Base-by-base conservation (phyloP, 805 yeast genomes). In the Cyberlindnera subsufficiens region DNA sequence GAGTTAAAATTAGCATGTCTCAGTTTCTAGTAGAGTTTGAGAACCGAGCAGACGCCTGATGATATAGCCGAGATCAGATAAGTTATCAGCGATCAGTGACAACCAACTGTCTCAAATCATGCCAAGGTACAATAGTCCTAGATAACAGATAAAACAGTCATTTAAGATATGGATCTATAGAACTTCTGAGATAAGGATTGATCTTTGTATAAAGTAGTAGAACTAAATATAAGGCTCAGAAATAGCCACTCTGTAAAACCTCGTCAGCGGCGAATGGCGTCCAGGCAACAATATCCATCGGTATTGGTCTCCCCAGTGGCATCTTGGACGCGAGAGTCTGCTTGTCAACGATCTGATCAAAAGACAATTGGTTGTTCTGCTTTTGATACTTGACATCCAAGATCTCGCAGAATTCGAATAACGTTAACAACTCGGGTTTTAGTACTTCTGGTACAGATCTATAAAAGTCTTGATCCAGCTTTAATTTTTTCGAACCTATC, bases 311-410 rank as follows among this genome's bases (percentile, higher is more conserved):
- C n/a, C 56, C 60, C n/a, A 51, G 20, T 4, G 62, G 60, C 17
- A 50, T 37, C n/a, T 44, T 32, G 22, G 42, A 47, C 16, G 42
- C 40, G 9, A 51, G 37, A 11, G 49, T 43, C 3, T 47, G 47
- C 6, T 32, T 15, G 2, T 32, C 17, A 0, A 44, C 39, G 6
- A 55, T 35, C 13, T 30, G 37, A 16, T 56, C 61, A 35, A 54
- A 58, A n/a, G 49, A 50, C 20, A 58, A 37, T 31, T 54, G 49
- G 36, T 58, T 45, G 27, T 74, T 74, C 43, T 73, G 75, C 43
- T 72, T 64, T 27, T 66, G 59, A 39, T 63, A 71, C 44, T 70
- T 72, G 30, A 69, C 55, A 36, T 67, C 67, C 20, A 71, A 56
- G 19, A 55, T 55, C 16, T 71, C 54, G 35, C 72, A 55, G 40